Evolutionary conservation across 2,329 filamentous ascomycete genomes (phyloP).

Genomic region (Macrophomina tecta): DNA sequence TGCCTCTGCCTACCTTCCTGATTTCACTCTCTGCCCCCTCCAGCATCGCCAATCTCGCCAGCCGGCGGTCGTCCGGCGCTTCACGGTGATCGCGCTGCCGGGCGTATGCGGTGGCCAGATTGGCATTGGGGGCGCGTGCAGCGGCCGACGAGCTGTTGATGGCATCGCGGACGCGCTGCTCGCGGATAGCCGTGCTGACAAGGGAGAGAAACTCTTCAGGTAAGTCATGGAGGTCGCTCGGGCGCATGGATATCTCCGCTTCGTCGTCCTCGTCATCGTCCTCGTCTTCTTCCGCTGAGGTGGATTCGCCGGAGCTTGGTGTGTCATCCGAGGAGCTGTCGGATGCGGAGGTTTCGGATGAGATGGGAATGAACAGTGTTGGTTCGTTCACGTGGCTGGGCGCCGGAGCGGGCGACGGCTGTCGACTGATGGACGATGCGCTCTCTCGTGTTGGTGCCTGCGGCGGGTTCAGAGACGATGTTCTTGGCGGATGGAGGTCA

Average conservation of each 20-base stretch:
- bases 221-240: constrained; percentile 18
- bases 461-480: constrained; percentile 9
- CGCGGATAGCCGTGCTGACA: constrained; percentile 40
- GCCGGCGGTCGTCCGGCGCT: not conserved
- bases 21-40: constrained; percentile 73
- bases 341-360: constrained; percentile 10
- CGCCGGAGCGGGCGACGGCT: constrained; percentile 9
- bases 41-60: constrained; percentile 56
- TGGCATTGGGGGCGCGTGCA: constrained; percentile 42
- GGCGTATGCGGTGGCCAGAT: not conserved
- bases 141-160: constrained; percentile 15
- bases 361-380: constrained; percentile 21
- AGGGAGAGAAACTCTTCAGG: constrained; percentile 22
- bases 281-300: constrained; percentile 17
- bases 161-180: constrained; percentile 30
- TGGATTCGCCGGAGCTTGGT: constrained; percentile 7
- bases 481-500: constrained; percentile 29
- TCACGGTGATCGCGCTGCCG: constrained; percentile 11
- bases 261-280: constrained; percentile 15
- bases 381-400: constrained; percentile 19
- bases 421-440: not conserved
- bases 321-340: constrained; percentile 15
- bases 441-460: not conserved
- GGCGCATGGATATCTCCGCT: constrained; percentile 3
- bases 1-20: constrained; percentile 77